Evolutionary conservation across 495 filamentous ascomycete species (phyloP), one percentile per base, ranked within the genome.

Genomic region (Hyaloscypha hepaticicola): DNA sequence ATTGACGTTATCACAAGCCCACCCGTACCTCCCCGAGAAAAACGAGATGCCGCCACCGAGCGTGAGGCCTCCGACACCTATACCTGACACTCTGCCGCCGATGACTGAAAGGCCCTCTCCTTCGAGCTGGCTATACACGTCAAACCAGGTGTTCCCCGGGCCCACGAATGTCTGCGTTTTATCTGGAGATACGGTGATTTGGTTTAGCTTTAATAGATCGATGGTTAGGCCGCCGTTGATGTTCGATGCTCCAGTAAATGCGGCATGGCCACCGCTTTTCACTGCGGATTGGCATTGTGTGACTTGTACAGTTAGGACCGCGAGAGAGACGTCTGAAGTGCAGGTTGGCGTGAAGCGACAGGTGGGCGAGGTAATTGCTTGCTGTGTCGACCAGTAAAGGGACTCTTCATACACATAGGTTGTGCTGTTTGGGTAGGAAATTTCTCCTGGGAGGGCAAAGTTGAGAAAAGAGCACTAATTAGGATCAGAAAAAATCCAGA

Each of bases 201-300:
- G 69, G 34, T 78, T 81, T 38, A 90, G 63, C 3, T 77, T 77
- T 0, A 69, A 64, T 5, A 88, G 73, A 59, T 82, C 80, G 56
- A 91, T 79, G 24, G 85, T 78, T 3, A 89, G 78, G 8, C 86
- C 86, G 22, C 74, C 65, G 21, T 80, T 58, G 63, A 80, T 79
- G 65, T 77, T 82, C 19, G 77, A 75, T 63, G 74, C 70, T 61
- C 86, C 85, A 21, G 71, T 63, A 57, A 77, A 79, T n/a, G 77
- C 74, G 8, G 72, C 77, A 68, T 86, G 83, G 0, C 85, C 84
- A 19, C 83, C 84, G 55, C 76, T 74, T 26, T 79, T 77, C 38
- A 87, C 78, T 7, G 78, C 77, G 64, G 86, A 86, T 7, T 75
- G 60, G 25, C 79, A 76, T 33, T 79, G 34, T 5, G 68, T 29